Base-by-base conservation (phyloP, 2,329 filamentous ascomycete genomes). In the Pseudomassariella vexata region DNA sequence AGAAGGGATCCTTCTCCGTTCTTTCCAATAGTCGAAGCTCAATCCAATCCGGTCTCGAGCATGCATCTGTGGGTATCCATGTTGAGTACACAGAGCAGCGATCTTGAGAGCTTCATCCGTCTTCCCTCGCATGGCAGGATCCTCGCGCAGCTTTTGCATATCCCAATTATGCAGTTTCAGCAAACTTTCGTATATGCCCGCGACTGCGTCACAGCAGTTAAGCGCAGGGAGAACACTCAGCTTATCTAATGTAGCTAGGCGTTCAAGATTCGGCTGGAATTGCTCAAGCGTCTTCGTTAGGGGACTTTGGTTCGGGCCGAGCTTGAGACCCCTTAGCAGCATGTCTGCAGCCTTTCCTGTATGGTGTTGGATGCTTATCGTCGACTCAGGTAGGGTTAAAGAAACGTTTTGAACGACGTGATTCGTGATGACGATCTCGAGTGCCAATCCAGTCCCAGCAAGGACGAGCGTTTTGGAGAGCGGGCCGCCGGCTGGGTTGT, bases 1-100 rank as follows among this genome's bases (percentile, higher is more conserved):
- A 5, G 56, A 54, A 3, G 52, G 57, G 11, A 76, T 54, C 28
- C 71, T 64, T 28, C 73, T 67, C 34, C 67, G 63, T 45, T 81
- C 70, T 54, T 76, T 80, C 85, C 85, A 92, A 53, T 90, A 94
- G 42, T 87, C 81, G 23, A 92, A 47, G 29, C 73, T 76, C 35
- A 90, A 60, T 1, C 86, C 86, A 17, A 90, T 62, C 30, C 70
- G 73, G 15, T 71, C 70, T 30, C 76, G 67, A 10, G 71, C 70
- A 56, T 92, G 83, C 72, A 90, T 82, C 19, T 70, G 62, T 0
- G 85, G 85, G 19, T 68, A 68, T 2, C 85, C 85, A 50, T 83
- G 82, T 41, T 71, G 76, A 35, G 73, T 75, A 51, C 82, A 87
- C 56, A 86, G 70, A 28, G 76, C 79, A 30, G 70, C 60, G n/a